Conservation (phyloP, 139 green algal genomes). For the Zygnema circumcarinatum region DNA sequence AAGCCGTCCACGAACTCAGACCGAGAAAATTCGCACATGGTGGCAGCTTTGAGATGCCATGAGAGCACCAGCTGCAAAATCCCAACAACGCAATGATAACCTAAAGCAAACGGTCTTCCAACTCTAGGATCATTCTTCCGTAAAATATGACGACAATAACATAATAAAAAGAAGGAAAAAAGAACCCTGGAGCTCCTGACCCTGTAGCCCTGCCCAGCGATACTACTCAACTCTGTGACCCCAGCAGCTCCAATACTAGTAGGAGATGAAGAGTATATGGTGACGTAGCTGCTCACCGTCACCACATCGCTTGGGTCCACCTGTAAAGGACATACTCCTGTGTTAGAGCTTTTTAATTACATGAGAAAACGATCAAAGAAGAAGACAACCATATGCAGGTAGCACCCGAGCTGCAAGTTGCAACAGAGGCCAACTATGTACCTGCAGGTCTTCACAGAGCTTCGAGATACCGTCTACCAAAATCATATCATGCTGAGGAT, state of each 20-base stretch:
- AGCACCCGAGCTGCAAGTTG: too few species aligned
- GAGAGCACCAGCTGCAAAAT: constrained; percentile 81
- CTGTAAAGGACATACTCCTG: constrained; percentile 31
- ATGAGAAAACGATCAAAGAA: too few species aligned
- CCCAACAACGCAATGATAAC: background rate
- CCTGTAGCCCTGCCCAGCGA: too few species aligned
- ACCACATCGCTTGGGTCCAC: constrained; percentile 60
- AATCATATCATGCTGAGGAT: constrained; percentile 62
- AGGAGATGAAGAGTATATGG: background rate
- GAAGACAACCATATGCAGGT: too few species aligned
- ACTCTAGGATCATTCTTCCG: background rate
- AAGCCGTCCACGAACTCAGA: constrained; percentile 78
- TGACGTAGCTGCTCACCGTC: background rate
- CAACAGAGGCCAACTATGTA: too few species aligned
- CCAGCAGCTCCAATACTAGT: too few species aligned
- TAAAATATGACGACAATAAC: background rate
- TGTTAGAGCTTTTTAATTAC: too few species aligned
- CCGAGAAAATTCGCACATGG: constrained; percentile 87
- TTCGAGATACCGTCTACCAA: constrained; percentile 60
- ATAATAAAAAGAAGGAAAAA: background rate
- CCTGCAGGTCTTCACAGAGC: constrained; percentile 65
- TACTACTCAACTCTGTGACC: too few species aligned
- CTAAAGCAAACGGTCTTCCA: constrained; percentile 9
- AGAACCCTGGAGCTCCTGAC: background rate
- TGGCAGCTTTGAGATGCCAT: constrained; percentile 78